These are phyloP conservation scores for Plectosphaerella sp. DNA, from an alignment of 2,329 filamentous ascomycete genomes.

Conservation along the genomic window DNA sequence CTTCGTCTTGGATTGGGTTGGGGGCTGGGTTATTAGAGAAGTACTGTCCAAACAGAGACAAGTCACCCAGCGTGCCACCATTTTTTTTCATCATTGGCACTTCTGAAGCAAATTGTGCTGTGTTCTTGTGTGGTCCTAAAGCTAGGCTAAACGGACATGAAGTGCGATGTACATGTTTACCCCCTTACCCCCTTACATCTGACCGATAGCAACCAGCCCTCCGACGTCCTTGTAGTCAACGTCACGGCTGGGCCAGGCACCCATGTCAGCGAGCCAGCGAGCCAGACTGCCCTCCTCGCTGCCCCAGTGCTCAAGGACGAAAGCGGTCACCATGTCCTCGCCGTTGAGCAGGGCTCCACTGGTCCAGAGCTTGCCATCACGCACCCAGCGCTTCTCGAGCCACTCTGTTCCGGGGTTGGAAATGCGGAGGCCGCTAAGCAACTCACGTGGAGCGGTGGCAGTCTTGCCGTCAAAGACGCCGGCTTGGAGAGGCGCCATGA, in stretches of 20 bases:
- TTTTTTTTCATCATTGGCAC: too few species aligned
- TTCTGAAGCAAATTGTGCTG: too few species aligned
- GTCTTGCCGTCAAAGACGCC: constrained; percentile 32
- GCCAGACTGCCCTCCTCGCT: constrained; percentile 14
- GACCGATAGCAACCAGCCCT: too few species aligned
- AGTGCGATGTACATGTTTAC: too few species aligned
- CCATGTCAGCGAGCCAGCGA: constrained; percentile 11
- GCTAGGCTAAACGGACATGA: too few species aligned
- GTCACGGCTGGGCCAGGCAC: constrained; percentile 22
- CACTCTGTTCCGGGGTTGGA: constrained; percentile 25
- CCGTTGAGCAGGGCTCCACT: constrained; percentile 32
- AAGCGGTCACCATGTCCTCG: constrained; percentile 25
- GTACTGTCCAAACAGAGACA: too few species aligned
- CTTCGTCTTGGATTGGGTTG: too few species aligned
- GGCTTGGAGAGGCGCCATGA: constrained; percentile 23
- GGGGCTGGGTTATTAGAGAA: too few species aligned
- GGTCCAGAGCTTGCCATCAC: constrained; percentile 31
- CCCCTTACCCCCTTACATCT: too few species aligned
- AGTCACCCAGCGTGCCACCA: too few species aligned
- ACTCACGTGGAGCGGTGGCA: constrained; percentile 25
- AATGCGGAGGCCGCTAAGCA: constrained; percentile 20
- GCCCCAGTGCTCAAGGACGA: constrained; percentile 23
- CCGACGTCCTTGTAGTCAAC: constrained; percentile 25
- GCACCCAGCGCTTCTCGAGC: constrained; percentile 30
- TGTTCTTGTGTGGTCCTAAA: too few species aligned